Evolutionary conservation across 1,139 yeast genomes (phyloP), one percentile per base, ranked within the genome.

Genomic region (Geotrichum bryndzae): DNA sequence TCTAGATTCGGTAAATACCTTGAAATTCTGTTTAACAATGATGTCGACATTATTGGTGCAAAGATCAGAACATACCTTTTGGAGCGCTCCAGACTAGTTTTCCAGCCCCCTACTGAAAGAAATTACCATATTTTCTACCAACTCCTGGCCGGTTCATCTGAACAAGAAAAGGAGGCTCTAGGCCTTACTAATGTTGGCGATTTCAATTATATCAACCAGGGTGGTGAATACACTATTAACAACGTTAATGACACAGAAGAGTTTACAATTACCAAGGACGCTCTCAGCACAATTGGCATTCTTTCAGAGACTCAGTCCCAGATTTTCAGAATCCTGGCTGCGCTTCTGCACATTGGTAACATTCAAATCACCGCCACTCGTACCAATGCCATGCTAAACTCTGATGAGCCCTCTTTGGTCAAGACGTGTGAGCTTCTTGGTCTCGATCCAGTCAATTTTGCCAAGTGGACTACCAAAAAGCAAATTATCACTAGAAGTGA

Each of bases 71-170:
- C 98, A 0, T 94, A 92, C 73, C 80, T 94, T 68, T 82, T 94
- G 70, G 99, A 94, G 75, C 85, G 98, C 70, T 91, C 97, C 25
- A 84, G 99, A 75, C 81, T 94, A 69, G 98, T 94, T 1, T 92
- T 90, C 76, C 99, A 94, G 76, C 98, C 98, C 1, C 73, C 81
- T 22, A 79, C 83, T 15, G 99, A 94, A 77, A 84, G 99, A 75
- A 94, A 94, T 73, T 94, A 94, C 74, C 99, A 94, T 73, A 92
- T 94, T 61, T 94, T 94, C 73, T 95, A 94, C 76, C 99, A 94
- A 77, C 74, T 94, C 66, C 79, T 92, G 71, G 85, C 86, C 31
- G 99, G 99, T 63, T 81, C 92, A 70, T 74, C 83, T 50, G 80
- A 78, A 5, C 87, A 82, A 46, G 83, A 84, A 63, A 88, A 85